These are phyloP conservation scores for Fusarium sp. DNA, from an alignment of 2,329 filamentous ascomycete genomes.

Conservation along the genomic window DNA sequence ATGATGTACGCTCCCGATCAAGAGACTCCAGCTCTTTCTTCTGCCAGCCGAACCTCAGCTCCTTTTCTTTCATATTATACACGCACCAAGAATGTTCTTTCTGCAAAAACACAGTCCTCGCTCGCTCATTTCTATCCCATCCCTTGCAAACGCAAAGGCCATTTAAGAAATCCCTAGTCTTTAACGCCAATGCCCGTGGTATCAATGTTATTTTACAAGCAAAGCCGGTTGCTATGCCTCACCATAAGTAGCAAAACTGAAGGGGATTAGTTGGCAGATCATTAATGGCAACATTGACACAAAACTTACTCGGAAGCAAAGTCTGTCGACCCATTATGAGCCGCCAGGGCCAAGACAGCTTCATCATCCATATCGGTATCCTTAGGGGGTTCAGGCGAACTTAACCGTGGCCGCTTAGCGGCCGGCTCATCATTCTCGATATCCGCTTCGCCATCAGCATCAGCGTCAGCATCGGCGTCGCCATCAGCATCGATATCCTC, in stretches of 20 bases:
- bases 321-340: slow-evolving; percentile 54
- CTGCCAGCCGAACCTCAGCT: neutral
- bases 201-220: slow-evolving; percentile 26
- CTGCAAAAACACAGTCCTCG: slow-evolving; percentile 2
- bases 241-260: slow-evolving; percentile 53
- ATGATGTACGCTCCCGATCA: neutral
- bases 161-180: slow-evolving; percentile 25
- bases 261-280: slow-evolving; percentile 6
- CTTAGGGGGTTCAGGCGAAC: slow-evolving; percentile 43
- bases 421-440: slow-evolving; percentile 52
- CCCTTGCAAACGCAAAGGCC: neutral
- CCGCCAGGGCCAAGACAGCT: slow-evolving; percentile 59
- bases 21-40: neutral
- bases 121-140: slow-evolving; percentile 4
- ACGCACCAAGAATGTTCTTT: neutral
- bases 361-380: slow-evolving; percentile 58
- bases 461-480: slow-evolving; percentile 45
- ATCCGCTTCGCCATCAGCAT: slow-evolving; percentile 43
- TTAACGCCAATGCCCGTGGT: slow-evolving; percentile 36
- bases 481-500: slow-evolving; percentile 46
- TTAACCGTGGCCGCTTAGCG: slow-evolving; percentile 55
- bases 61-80: slow-evolving; percentile 4
- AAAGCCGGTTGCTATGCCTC: slow-evolving; percentile 49
- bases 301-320: slow-evolving; percentile 57
- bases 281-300: neutral